Evolutionary conservation across 768 basidiomycete genomes (phyloP).

Genomic region (Chalciporus pseudorubinellus): DNA sequence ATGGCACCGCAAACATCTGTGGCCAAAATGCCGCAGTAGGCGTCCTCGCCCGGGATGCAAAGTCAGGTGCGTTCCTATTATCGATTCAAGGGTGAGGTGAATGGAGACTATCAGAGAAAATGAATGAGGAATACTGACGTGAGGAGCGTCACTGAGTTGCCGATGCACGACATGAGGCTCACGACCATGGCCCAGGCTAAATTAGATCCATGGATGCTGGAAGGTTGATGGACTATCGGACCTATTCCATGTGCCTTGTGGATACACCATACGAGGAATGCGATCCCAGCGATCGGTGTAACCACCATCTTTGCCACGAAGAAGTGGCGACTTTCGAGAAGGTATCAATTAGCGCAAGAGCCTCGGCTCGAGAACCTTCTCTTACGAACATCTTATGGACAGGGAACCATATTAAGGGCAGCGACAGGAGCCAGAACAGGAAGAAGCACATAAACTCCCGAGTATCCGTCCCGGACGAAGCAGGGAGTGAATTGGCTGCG

Average conservation of each 20-base stretch:
- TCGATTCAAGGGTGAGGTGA: constrained; percentile 13
- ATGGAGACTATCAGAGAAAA: constrained; percentile 1
- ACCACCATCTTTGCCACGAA: constrained; percentile 79
- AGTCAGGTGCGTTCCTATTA: constrained; percentile 69
- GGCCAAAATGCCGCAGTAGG: constrained; percentile 60
- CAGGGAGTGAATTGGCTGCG: constrained; percentile 68
- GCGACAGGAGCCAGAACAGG: constrained; percentile 79
- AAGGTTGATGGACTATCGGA: constrained; percentile 65
- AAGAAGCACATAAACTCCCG: constrained; percentile 80
- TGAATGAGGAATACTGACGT: constrained; percentile 41
- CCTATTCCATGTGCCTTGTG: constrained; percentile 76
- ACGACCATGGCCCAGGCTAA: constrained; percentile 76
- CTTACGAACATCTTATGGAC: constrained; percentile 70
- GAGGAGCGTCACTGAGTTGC: constrained; percentile 74
- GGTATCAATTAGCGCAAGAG: constrained; percentile 2
- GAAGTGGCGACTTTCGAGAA: constrained; percentile 57
- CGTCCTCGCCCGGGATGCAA: constrained; percentile 59
- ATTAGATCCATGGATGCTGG: constrained; percentile 60
- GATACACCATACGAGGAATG: constrained; percentile 78
- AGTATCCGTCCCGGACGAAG: constrained; percentile 71
- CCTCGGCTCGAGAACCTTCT: constrained; percentile 6
- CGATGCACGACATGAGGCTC: constrained; percentile 74
- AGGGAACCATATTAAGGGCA: constrained; percentile 81
- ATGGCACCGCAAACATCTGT: constrained; percentile 68
- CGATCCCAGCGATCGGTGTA: constrained; percentile 65